Percentiles rank a stretch among this genome's conserved stretches.
Evolutionary conservation across 805 yeast species (phyloP).

Genomic region (Lachancea cidri): DNA sequence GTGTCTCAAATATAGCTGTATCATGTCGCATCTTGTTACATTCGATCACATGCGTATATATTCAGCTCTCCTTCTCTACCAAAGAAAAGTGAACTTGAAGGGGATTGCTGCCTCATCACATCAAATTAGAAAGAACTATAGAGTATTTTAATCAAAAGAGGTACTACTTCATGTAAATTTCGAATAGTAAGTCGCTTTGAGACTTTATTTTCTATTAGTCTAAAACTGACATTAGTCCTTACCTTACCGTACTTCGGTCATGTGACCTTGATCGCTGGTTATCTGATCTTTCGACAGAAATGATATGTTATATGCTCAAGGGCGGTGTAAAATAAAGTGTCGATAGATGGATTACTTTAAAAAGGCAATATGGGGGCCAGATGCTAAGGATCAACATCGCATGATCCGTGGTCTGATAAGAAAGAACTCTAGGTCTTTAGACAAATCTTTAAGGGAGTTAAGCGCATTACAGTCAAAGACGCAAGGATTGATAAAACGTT

Average conservation of each 20-base stretch:
- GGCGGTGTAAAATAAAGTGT: not conserved
- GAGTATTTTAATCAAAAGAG: too few species aligned
- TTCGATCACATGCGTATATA: too few species aligned
- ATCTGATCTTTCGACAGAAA: not conserved
- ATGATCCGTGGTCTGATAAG: conserved; percentile 75
- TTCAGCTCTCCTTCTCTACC: too few species aligned
- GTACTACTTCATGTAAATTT: too few species aligned
- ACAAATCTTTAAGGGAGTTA: conserved; percentile 55
- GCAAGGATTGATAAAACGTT: conserved; percentile 62
- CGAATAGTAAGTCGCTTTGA: too few species aligned
- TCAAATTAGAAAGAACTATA: too few species aligned
- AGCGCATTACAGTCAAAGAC: conserved; percentile 70
- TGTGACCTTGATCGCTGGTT: not conserved
- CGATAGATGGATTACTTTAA: conserved; percentile 73
- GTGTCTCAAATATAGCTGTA: too few species aligned
- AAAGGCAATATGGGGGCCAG: conserved; percentile 93
- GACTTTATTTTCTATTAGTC: too few species aligned
- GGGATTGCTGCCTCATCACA: too few species aligned
- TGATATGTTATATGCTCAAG: not conserved
- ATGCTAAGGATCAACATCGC: conserved; percentile 81
- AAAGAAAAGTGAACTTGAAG: too few species aligned
- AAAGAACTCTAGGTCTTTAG: conserved; percentile 79
- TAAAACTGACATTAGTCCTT: too few species aligned
- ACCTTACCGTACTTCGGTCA: not conserved
- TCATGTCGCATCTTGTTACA: too few species aligned